Evolutionary conservation across 2,329 filamentous ascomycete genomes (phyloP).

Genomic region (Aurifilum marmelostoma): DNA sequence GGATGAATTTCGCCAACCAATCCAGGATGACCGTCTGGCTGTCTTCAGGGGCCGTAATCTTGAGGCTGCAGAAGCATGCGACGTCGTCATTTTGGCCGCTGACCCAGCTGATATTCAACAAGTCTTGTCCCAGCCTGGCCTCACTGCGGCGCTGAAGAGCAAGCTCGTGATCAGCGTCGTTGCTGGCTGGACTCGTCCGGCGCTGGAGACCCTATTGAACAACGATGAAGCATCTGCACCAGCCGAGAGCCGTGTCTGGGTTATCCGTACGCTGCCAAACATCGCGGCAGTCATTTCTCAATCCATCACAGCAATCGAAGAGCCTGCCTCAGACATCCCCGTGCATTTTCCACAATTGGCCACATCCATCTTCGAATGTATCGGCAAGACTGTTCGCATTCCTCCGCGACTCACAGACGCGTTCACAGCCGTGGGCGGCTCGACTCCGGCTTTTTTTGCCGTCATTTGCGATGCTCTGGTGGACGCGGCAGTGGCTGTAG

Average conservation of each 20-base stretch:
- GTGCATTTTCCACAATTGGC: slow-evolving; percentile 33
- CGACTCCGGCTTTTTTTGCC: slow-evolving; percentile 63
- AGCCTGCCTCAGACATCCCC: slow-evolving; percentile 32
- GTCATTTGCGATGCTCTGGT: slow-evolving; percentile 61
- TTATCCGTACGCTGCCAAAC: slow-evolving; percentile 42
- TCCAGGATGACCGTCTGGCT: too few relatives aligned
- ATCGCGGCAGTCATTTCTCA: slow-evolving; percentile 40
- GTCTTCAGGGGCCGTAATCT: slow-evolving; percentile 31
- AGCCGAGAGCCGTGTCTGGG: slow-evolving; percentile 29
- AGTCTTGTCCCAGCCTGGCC: slow-evolving; percentile 42
- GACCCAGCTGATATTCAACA: slow-evolving; percentile 49
- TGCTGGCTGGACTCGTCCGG: slow-evolving; percentile 50
- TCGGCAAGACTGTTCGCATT: slow-evolving; percentile 56
- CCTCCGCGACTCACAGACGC: slow-evolving; percentile 58
- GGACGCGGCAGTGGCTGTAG: slow-evolving; percentile 63
- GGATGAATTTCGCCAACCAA: slow-evolving; percentile 35
- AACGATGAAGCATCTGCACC: slow-evolving; percentile 32
- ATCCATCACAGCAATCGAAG: slow-evolving; percentile 41
- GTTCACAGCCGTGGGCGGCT: slow-evolving; percentile 62
- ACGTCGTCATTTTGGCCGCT: slow-evolving; percentile 50
- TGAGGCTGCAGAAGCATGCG: slow-evolving; percentile 40
- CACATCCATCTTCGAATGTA: slow-evolving; percentile 55
- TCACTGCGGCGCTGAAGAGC: slow-evolving; percentile 43
- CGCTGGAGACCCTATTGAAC: slow-evolving; percentile 38
- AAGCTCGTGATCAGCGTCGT: slow-evolving; percentile 57